Evolutionary conservation across 2,329 filamentous ascomycete genomes (phyloP).

Genomic region (Aspergillus pseudonomiae): DNA sequence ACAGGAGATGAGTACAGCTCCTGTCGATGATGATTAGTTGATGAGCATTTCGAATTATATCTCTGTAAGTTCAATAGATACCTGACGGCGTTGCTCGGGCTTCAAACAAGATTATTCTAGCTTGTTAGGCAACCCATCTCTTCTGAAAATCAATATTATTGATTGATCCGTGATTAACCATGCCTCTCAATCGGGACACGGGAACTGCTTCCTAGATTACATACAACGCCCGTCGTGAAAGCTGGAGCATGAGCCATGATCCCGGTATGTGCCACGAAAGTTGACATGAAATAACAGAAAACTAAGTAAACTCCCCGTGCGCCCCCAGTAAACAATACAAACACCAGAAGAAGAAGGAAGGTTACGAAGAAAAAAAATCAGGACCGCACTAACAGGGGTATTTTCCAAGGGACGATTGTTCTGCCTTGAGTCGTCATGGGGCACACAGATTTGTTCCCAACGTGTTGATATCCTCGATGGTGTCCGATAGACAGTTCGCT

Average conservation of each 20-base stretch:
- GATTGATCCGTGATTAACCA: neutral
- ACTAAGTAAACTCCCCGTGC: neutral
- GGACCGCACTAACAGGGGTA: conserved; percentile 12
- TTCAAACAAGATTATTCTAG: neutral
- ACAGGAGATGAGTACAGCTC: conserved; percentile 17
- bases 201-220: neutral
- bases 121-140: neutral
- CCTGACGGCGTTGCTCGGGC: neutral
- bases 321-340: neutral
- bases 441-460: conserved; percentile 12
- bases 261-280: neutral
- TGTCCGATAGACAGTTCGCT: neutral
- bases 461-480: conserved; percentile 1
- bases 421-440: neutral
- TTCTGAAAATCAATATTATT: neutral
- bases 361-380: neutral
- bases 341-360: conserved; percentile 6
- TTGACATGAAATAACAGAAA: neutral
- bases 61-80: neutral
- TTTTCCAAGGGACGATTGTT: conserved; percentile 10
- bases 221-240: neutral
- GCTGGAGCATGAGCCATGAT: neutral
- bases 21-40: conserved; percentile 10
- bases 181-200: neutral
- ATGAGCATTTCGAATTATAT: neutral